These are phyloP conservation scores for Limonium bicolor DNA, from an alignment of 148 eudicot genomes.

Conservation along the genomic window DNA sequence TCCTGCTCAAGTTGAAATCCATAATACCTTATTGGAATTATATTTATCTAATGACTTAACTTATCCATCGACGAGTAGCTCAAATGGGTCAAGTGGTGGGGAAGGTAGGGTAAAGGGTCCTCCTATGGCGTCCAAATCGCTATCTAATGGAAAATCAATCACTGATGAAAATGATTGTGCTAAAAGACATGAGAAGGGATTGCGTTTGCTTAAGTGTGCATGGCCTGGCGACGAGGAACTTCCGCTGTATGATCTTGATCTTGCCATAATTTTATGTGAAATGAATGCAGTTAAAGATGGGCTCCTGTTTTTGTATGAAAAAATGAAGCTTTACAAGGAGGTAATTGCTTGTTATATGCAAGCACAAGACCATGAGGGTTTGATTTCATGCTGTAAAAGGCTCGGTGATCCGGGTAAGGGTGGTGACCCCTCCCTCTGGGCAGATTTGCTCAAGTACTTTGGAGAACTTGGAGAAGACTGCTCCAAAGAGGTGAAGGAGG, in stretches of 20 bases:
- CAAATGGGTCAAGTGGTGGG: slow-evolving; percentile 20
- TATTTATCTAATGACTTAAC: slow-evolving; percentile 71
- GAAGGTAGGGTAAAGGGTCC: slow-evolving; percentile 10
- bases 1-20: slow-evolving; percentile 91
- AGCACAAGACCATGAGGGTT: slow-evolving; percentile 86
- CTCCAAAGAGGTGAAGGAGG: slow-evolving; percentile 89
- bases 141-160: slow-evolving; percentile 38
- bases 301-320: slow-evolving; percentile 71
- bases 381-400: slow-evolving; percentile 97
- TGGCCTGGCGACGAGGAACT: slow-evolving; percentile 84
- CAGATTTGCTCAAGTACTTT: slow-evolving; percentile 78
- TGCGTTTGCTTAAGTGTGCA: slow-evolving; percentile 63
- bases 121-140: slow-evolving; percentile 12
- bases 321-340: slow-evolving; percentile 90
- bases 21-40: slow-evolving; percentile 79
- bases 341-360: slow-evolving; percentile 97
- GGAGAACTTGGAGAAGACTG: slow-evolving; percentile 99
- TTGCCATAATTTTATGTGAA: slow-evolving; percentile 83
- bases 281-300: slow-evolving; percentile 82
- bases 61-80: slow-evolving; percentile 49
- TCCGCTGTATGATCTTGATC: slow-evolving; percentile 87
- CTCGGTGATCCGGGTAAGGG: slow-evolving; percentile 92
- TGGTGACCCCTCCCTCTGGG: slow-evolving; percentile 93
- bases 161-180: slow-evolving; percentile 35
- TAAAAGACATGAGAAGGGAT: slow-evolving; percentile 60